Evolutionary conservation across 2,329 filamentous ascomycete genomes (phyloP).

Genomic region (Akanthomyces dipterigenus): DNA sequence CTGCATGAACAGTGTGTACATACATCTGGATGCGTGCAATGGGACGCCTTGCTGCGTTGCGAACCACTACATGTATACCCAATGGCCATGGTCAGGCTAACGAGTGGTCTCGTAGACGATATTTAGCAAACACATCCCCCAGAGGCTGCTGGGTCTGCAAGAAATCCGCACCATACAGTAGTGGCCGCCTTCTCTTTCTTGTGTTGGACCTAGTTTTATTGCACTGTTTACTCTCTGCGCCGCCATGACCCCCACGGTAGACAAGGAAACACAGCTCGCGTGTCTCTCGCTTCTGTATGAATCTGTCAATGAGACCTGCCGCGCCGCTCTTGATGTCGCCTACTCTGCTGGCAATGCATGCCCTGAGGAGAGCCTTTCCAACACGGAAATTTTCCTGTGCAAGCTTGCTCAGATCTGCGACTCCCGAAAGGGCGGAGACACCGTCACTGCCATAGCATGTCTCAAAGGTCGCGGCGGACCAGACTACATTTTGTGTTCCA

Average conservation of each 20-base stretch:
- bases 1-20: not conserved
- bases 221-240: not conserved
- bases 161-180: not conserved
- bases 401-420: conserved; percentile 16
- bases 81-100: no score
- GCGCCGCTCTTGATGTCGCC: not conserved
- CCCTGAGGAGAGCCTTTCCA: not conserved
- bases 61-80: no score
- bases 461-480: conserved; percentile 5
- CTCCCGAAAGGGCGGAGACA: conserved; percentile 8
- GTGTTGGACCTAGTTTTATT: no score
- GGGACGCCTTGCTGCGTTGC: no score
- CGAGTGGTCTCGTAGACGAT: no score
- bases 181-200: no score
- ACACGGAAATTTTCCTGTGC: conserved; percentile 9
- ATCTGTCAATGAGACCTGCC: not conserved
- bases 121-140: no score
- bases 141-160: not conserved
- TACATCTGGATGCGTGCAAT: no score
- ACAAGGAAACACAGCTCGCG: not conserved
- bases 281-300: not conserved
- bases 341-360: not conserved
- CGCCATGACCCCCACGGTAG: not conserved
- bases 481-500: conserved; percentile 14
- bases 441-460: conserved; percentile 10